Base-by-base conservation (phyloP, 768 basidiomycete species). In the Vararia minispora region DNA sequence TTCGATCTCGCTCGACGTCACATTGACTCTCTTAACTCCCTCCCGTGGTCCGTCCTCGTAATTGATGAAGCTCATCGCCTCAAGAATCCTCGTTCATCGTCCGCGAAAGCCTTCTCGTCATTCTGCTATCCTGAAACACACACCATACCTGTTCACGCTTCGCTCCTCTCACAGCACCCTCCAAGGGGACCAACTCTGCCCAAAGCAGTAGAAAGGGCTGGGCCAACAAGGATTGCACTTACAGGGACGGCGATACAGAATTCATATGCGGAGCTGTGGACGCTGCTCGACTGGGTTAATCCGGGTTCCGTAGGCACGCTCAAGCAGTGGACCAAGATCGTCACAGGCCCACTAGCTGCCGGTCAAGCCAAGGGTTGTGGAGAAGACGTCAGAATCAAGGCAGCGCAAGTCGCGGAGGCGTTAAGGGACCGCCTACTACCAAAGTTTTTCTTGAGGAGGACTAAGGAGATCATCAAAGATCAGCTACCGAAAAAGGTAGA, bases 61-160 rank as follows among this genome's bases (percentile, higher is more conserved):
- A 76, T 90, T 5, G 94, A 98, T 49, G 94, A 98, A 57, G 92
- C 78, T 0, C 94, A 98, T 56, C 71, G 75, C 2, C 69, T 94
- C 51, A 97, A 97, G 61, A 92, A 90, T 45, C 71, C 77, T 2
- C 54, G 59, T 2, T 72, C 84, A 0, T 71, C 75, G 44, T 72
- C 77, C 3, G 76, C 82, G 0, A 32, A 54, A n/a, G 81, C 88
- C 0, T 77, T 80, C 41, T 75, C 81, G 48, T 72, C 67, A 35
- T 86, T 95, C 50, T 33, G 56, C 1, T 89, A 85, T 52, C 28
- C 41, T 1, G 45, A 43, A 13, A 33, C 26, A 27, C 47, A 43
- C 5, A 12, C 39, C 9, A 24, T 23, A 14, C 47, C 47, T 10
- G 7, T 12, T 24, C 45, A 48, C 17, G 28, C 47, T 45, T 21